Evolutionary conservation across 2,329 filamentous ascomycete species (phyloP).

Genomic region (Aaosphaeria pasadenensis): DNA sequence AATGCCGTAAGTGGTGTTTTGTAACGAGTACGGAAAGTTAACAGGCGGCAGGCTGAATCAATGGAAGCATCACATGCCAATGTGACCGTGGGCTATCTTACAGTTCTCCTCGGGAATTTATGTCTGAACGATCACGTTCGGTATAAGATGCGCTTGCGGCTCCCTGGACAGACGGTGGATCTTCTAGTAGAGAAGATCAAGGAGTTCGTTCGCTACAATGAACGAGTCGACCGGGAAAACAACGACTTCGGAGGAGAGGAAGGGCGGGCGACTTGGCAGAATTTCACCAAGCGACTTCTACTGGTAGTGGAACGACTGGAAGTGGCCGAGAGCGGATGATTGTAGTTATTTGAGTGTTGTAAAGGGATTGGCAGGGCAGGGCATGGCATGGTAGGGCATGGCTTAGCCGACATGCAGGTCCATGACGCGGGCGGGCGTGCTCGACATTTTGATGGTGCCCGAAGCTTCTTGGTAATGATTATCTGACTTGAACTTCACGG

Average conservation of each 20-base stretch:
- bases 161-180: slow-evolving; percentile 48
- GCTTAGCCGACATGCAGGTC: slow-evolving; percentile 1
- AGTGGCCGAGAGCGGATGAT: slow-evolving; percentile 5
- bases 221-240: slow-evolving; percentile 50
- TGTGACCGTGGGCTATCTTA: slow-evolving; percentile 82
- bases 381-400: neutral
- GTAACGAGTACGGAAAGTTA: slow-evolving; percentile 4
- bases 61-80: slow-evolving; percentile 71
- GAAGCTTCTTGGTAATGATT: no score
- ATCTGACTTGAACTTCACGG: no score
- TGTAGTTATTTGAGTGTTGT: neutral
- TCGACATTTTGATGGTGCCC: no score
- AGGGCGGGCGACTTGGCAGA: slow-evolving; percentile 43
- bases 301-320: slow-evolving; percentile 50
- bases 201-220: slow-evolving; percentile 61
- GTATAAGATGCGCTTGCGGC: slow-evolving; percentile 36
- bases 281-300: slow-evolving; percentile 54
- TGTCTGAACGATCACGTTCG: slow-evolving; percentile 56
- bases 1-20: neutral
- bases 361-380: slow-evolving; percentile 2
- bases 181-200: slow-evolving; percentile 56
- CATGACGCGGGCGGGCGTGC: no score
- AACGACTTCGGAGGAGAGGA: slow-evolving; percentile 48
- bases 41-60: slow-evolving; percentile 46
- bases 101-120: slow-evolving; percentile 79